Evolutionary conservation across 2,329 filamentous ascomycete species (phyloP).

Genomic region (Claviceps digitariae): DNA sequence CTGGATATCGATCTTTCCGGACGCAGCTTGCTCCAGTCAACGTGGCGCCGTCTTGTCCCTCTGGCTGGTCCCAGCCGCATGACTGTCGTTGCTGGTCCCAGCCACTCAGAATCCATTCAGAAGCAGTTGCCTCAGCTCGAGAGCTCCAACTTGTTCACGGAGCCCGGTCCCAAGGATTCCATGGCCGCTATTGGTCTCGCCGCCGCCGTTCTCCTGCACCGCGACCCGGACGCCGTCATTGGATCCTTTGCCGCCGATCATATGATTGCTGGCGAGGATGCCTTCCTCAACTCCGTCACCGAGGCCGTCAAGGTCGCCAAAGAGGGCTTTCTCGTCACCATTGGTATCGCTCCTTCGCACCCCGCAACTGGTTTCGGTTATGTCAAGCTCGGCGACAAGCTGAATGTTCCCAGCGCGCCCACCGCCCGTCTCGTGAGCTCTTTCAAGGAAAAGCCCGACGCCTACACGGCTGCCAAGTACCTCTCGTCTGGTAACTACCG

Average conservation of each 20-base stretch:
- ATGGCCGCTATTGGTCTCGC: slow-evolving; percentile 16
- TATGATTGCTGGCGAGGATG: slow-evolving; percentile 16
- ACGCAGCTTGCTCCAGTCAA: slow-evolving; percentile 14
- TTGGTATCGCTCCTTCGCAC: slow-evolving; percentile 15
- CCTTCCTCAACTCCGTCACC: slow-evolving; percentile 13
- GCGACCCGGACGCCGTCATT: slow-evolving; percentile 13
- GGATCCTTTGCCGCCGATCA: slow-evolving; percentile 15
- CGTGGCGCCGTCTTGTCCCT: slow-evolving; percentile 14
- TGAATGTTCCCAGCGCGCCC: slow-evolving; percentile 9
- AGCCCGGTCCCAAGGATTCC: slow-evolving; percentile 15
- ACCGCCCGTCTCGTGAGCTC: slow-evolving; percentile 12
- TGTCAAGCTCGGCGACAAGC: slow-evolving; percentile 13
- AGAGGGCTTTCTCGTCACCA: slow-evolving; percentile 14
- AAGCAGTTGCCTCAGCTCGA: slow-evolving; percentile 13
- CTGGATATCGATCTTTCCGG: slow-evolving; percentile 14
- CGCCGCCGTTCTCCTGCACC: slow-evolving; percentile 13
- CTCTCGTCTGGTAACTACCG: slow-evolving; percentile 14
- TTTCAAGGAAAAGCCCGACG: slow-evolving; percentile 16
- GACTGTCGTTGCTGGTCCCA: slow-evolving; percentile 14
- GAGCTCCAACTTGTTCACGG: slow-evolving; percentile 12
- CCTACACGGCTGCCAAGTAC: slow-evolving; percentile 15
- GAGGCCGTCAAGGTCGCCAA: slow-evolving; percentile 15
- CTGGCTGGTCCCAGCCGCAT: slow-evolving; percentile 13
- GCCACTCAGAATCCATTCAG: slow-evolving; percentile 13
- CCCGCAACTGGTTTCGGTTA: slow-evolving; percentile 16